Base-by-base conservation (phyloP, 306 rosid genomes). In the Vigna mungo region DNA sequence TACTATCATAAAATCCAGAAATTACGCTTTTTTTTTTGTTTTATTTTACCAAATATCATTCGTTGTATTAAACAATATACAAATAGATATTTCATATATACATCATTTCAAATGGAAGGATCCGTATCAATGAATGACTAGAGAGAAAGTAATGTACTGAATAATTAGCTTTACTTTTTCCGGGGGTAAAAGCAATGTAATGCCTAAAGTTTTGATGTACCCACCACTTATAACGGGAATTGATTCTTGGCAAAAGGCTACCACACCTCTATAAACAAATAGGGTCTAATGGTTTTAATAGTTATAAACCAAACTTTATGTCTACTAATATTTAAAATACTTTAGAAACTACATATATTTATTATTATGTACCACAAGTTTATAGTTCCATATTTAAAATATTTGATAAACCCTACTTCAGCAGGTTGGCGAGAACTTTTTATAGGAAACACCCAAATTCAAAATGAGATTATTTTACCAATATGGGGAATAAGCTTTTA, bases 181-280 rank as follows among this genome's bases (percentile, higher is more conserved):
- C 0, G 12, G 20, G 43, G 43, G 0, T 2, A 15, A 64, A 63
- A 34, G 79, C 30, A 47, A 5, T 65, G 30, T 72, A 21, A 34
- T 67, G 53, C 48, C 30, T 34, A 12, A 12, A 63, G 66, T 41
- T 37, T 36, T 71, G 67, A 27, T 17, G 15, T 59, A 65, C 55
- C 78, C 85, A 20, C 37, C 39, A 61, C 75, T 66, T 48, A 54
- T 68, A 44, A 66, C 70, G 78, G 72, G 72, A 66, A 76, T 62
- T 56, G 85, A 78, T 78, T 74, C 75, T 61, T 66, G 3, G 55
- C 75, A 34, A 43, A 43, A 61, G 49, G n/a, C 75, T 17, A 47
- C 12, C 34, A 14, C 46, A 58, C 48, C 17, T 74, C 30, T 16
- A 56, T 41, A 25, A 41, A 48, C 43, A 39, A 7, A 39, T 7